These are phyloP conservation scores for Trichosporon sp. DNA, from an alignment of 1,284 basidiomycete genomes.

Conservation along the genomic window DNA sequence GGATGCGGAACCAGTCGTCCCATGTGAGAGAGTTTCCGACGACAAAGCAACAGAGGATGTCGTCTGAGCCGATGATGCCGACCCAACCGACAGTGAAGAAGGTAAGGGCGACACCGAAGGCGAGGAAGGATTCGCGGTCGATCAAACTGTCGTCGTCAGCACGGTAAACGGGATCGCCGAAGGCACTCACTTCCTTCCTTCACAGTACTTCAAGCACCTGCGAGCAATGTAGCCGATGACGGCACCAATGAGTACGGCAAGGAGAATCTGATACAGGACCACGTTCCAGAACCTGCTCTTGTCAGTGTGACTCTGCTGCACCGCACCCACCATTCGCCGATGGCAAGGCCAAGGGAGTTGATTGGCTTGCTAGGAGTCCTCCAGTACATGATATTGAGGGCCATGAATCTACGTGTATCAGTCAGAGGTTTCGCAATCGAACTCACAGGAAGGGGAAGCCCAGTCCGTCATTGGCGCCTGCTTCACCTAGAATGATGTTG, in stretches of 20 bases:
- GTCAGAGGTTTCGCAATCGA: not conserved
- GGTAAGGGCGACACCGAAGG: constrained; percentile 46
- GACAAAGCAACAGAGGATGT: constrained; percentile 59
- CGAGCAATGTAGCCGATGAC: constrained; percentile 60
- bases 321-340: constrained; percentile 57
- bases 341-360: constrained; percentile 54
- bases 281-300: constrained; percentile 42
- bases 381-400: constrained; percentile 75
- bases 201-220: constrained; percentile 33
- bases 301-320: not conserved
- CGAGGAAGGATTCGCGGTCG: constrained; percentile 47
- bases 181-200: constrained; percentile 26
- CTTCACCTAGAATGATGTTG: constrained; percentile 46
- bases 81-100: constrained; percentile 73
- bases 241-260: constrained; percentile 72
- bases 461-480: constrained; percentile 61
- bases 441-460: constrained; percentile 80
- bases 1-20: constrained; percentile 51
- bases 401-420: constrained; percentile 59
- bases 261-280: constrained; percentile 52
- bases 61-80: constrained; percentile 81
- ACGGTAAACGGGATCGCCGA: constrained; percentile 56
- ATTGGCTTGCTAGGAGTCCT: constrained; percentile 43
- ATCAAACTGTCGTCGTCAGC: constrained; percentile 26
- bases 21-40: constrained; percentile 45